Conservation (phyloP, 1,284 basidiomycete species). For the Erythrobasidium hasegawianum region DNA sequence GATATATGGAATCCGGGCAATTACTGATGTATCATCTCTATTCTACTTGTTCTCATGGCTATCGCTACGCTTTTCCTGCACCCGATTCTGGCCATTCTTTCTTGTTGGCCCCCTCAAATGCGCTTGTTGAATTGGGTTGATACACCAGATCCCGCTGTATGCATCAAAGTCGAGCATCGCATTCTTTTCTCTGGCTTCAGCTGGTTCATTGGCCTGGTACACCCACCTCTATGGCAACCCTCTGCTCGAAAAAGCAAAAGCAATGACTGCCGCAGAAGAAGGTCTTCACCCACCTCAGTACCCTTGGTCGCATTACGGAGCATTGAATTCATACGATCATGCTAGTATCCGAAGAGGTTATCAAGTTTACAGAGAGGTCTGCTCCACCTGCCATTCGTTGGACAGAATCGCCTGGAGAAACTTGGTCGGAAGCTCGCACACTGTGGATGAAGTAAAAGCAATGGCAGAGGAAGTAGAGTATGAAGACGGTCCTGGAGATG, state of each 20-base stretch:
- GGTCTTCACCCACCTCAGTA: conserved; percentile 85
- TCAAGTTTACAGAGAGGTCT: conserved; percentile 98
- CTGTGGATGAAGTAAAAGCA: conserved; percentile 80
- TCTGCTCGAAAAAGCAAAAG: conserved; percentile 72
- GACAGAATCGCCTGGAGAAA: conserved; percentile 99
- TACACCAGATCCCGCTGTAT: conserved; percentile 51
- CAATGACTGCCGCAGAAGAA: conserved; percentile 84
- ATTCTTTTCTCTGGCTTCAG: conserved; percentile 72
- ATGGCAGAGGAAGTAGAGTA: conserved; percentile 98
- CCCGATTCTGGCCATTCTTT: too few relatives aligned
- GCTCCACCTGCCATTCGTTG: conserved; percentile 96
- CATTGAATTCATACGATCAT: conserved; percentile 71
- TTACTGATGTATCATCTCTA: too few relatives aligned
- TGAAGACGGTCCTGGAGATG: conserved; percentile 88
- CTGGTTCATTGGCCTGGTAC: conserved; percentile 92
- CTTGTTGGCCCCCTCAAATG: too few relatives aligned
- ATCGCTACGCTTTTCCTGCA: too few relatives aligned
- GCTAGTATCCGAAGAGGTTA: conserved; percentile 93
- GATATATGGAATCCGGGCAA: too few relatives aligned
- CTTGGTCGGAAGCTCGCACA: conserved; percentile 96
- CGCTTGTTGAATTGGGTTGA: too few relatives aligned
- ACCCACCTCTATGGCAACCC: conserved; percentile 88
- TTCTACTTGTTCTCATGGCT: too few relatives aligned
- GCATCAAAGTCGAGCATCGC: conserved; percentile 74
- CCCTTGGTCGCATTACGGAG: conserved; percentile 88